Percentiles rank a stretch among this genome's conserved stretches.
phyloP scores from a whole-genome alignment of 768 basidiomycete species.

The Boletus pseudopeckii region DNA sequence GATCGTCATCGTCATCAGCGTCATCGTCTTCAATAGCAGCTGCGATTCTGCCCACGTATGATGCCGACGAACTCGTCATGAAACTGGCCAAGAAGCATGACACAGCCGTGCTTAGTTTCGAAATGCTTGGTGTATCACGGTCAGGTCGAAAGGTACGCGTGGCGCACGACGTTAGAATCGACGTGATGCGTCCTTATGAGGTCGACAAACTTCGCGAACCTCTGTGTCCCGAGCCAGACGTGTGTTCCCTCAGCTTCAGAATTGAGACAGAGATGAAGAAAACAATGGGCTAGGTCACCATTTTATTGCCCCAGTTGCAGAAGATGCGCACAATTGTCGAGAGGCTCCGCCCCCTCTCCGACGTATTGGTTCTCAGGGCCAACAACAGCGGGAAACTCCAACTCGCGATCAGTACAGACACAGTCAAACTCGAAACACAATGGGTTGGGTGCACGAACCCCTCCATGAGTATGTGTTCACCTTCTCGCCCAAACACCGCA shows the following conservation, averaged over 20 bases:
- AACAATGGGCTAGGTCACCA: constrained; percentile 55
- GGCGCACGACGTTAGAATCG: constrained; percentile 78
- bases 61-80: constrained; percentile 68
- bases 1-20: constrained; percentile 54
- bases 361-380: constrained; percentile 64
- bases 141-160: constrained; percentile 63
- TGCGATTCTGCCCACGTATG: constrained; percentile 35
- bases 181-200: constrained; percentile 73
- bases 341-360: constrained; percentile 65
- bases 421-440: constrained; percentile 72
- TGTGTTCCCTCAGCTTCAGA: constrained; percentile 34
- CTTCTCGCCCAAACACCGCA: background rate
- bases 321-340: constrained; percentile 80
- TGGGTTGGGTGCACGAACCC: constrained; percentile 77
- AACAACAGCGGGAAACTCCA: constrained; percentile 58
- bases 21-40: constrained; percentile 35
- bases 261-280: background rate
- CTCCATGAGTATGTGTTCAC: constrained; percentile 38
- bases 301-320: constrained; percentile 69
- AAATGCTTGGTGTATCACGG: constrained; percentile 64
- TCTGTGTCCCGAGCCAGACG: constrained; percentile 82
- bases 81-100: constrained; percentile 87
- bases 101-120: constrained; percentile 72
- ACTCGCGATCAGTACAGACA: constrained; percentile 60
- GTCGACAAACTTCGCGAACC: constrained; percentile 73